phyloP scores from a whole-genome alignment of 2,329 filamentous ascomycete species.

The Fusarium succisae region DNA sequence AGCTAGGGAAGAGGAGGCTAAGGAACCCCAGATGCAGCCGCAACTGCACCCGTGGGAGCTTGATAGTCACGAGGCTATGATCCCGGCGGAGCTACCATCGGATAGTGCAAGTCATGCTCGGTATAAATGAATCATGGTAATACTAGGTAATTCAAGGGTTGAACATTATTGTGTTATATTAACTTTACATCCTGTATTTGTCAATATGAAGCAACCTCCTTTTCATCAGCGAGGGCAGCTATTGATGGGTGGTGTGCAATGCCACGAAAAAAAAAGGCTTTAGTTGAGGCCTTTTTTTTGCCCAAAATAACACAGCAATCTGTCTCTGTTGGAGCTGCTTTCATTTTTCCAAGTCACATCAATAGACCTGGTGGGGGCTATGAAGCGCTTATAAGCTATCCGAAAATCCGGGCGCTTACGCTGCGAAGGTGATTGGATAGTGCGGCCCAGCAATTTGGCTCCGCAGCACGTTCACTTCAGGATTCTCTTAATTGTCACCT shows the following conservation, averaged over 20 bases:
- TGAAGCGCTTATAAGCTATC: not conserved
- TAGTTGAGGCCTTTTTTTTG: not conserved
- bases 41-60: not conserved
- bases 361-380: no score
- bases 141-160: not conserved
- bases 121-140: not conserved
- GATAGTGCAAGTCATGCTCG: not conserved
- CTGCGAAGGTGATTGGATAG: not conserved
- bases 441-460: not conserved
- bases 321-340: not conserved
- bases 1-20: not conserved
- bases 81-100: not conserved
- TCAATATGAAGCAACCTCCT: no score
- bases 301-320: no score
- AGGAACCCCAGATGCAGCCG: not conserved
- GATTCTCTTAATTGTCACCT: no score
- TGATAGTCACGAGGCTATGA: not conserved
- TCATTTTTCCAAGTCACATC: not conserved
- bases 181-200: not conserved
- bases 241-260: not conserved
- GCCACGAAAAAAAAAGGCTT: no score
- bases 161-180: rapidly evolving
- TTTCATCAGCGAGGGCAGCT: no score
- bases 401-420: not conserved
- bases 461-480: rapidly evolving